Evolutionary conservation across 495 filamentous ascomycete species (phyloP), one percentile per base, ranked within the genome.

Genomic region (Penicillium maclennaniae): DNA sequence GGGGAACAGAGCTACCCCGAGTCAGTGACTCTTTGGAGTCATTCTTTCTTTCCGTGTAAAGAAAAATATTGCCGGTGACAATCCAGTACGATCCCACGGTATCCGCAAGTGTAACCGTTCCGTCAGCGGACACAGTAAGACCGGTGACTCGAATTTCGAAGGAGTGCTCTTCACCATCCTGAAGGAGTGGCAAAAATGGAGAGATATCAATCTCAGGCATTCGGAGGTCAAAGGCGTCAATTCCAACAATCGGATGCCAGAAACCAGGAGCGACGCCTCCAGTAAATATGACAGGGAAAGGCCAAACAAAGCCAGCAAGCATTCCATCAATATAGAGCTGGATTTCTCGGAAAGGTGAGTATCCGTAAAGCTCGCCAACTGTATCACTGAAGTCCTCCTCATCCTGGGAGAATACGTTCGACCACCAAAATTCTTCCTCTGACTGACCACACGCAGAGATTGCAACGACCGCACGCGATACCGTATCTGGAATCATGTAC

Each of bases 351-450:
- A 90, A 95, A 0, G 89, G 88, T 17, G 84, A 86, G 59, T 81
- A 83, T 1, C 88, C 90, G 38, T 84, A 84, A 1, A 92, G 72
- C 16, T 72, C 69, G 8, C 79, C 84, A 3, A 75, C 77, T 5
- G 68, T 67, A 12, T 73, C 72, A 7, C 66, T 62, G 65, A 92
- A 95, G 3, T 84, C 84, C 27, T 79, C 55, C 0, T 74, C 74
- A 51, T 88, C 81, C 4, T 78, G 77, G 7, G 78, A 77, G n/a
- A 87, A 77, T 4, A 90, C 87, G 67, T 95, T 95, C 19, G 79
- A 82, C 78, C 87, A 95, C 90, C 91, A 96, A 61, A 96, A 95
- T 57, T 95, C 91, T 62, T 95, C 91, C 0, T 71, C 68, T 0
- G 80, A 79, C 59, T 95, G 91, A 0, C 90, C 91, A 61, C 85